Base-by-base conservation (phyloP, 139 green algal species). In the Haematococcus sp. region DNA sequence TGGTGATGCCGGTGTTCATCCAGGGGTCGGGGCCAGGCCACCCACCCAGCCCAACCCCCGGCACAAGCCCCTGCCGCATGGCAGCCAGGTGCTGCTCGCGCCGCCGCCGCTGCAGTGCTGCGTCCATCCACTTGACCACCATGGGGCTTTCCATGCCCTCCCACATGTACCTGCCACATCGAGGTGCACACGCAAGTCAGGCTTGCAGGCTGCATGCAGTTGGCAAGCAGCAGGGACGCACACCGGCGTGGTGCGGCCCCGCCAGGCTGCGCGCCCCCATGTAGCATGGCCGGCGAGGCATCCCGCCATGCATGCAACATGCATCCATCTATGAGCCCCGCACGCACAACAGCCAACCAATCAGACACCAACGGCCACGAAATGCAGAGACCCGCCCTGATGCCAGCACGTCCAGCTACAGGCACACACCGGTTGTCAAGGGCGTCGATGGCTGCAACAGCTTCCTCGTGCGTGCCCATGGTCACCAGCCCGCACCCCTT, bases 101-200 rank as follows among this genome's bases (percentile, higher is more conserved):
- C 1, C 85, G 43, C 9, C 81, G 74, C 25, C 78, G 75, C 71
- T 90, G 85, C 74, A 90, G 70, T 23, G 81, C 81, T 3, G 56
- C 73, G 65, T 90, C 85, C 85, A 90, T 90, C 85, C 85, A 90
- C 75, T 90, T 90, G 19, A 87, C 85, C 61, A 89, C 84, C 84
- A 87, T 87, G 55, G 84, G 79, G 7, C 68, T 74, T 19, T 87
- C 81, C 84, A 89, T 87, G 66, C 81, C 84, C 23, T 81, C 76
- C 84, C 84, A 89, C 3, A 76, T 58, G 52, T 78, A 74, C 51
- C 68, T 74, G 63, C 66, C 7, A 49, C n/a, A n/a, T n/a, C n/a
- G n/a, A 30, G 51, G 52, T 78, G 63, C 27, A 60, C 2, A 23
- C 4, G 22, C 52, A 30, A 3, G 2, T 4, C n/a, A n/a, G n/a